Conservation (phyloP, 768 basidiomycete species). For the Auricularia auricula-judae region DNA sequence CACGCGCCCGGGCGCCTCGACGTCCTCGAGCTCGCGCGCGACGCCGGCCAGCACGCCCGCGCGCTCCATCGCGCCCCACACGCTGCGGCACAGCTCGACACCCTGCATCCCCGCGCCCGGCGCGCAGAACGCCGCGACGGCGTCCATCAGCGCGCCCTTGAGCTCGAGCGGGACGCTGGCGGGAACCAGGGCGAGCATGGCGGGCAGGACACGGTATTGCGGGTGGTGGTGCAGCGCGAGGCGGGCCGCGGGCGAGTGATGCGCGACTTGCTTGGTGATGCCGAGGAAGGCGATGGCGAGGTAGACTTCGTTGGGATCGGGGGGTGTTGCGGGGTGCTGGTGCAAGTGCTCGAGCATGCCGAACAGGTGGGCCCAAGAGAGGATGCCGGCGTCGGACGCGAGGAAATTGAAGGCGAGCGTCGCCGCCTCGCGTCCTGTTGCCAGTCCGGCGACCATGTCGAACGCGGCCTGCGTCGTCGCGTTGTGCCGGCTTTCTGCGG, state of each 20-base stretch:
- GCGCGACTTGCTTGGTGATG: conserved; percentile 65
- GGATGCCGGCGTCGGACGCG: conserved; percentile 44
- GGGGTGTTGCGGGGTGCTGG: conserved; percentile 15
- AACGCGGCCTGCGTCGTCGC: conserved; percentile 71
- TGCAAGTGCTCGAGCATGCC: conserved; percentile 51
- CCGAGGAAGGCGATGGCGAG: conserved; percentile 74
- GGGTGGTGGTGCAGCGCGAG: conserved; percentile 64
- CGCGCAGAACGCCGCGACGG: conserved; percentile 71
- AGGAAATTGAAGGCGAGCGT: conserved; percentile 86
- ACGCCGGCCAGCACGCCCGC: conserved; percentile 77
- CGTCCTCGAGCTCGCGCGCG: conserved; percentile 77
- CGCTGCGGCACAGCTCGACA: conserved; percentile 68
- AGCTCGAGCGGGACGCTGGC: conserved; percentile 77
- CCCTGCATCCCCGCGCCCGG: conserved; percentile 65
- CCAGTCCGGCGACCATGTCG: conserved; percentile 79
- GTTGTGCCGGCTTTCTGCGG: conserved; percentile 61
- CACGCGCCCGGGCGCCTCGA: conserved; percentile 64
- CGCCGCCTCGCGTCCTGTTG: conserved; percentile 76
- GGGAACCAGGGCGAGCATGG: conserved; percentile 67
- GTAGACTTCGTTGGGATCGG: conserved; percentile 37
- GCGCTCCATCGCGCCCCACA: conserved; percentile 79
- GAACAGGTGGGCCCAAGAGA: conserved; percentile 72
- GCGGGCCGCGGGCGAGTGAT: conserved; percentile 66
- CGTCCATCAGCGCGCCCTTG: conserved; percentile 75
- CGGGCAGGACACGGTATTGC: conserved; percentile 73